Evolutionary conservation across 805 yeast genomes (phyloP).

Genomic region (Candida tibetensis): DNA sequence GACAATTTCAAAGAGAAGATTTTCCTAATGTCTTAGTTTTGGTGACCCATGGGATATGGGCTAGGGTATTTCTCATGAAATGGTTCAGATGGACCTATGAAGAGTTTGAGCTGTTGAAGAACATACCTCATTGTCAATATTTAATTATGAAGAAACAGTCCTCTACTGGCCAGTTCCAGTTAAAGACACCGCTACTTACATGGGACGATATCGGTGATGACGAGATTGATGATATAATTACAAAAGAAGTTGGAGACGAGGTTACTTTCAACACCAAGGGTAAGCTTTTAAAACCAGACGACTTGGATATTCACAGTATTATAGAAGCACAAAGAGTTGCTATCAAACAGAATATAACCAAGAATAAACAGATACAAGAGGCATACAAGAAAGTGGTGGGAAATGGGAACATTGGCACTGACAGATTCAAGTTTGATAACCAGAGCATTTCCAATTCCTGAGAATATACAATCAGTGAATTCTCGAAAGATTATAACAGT

Average conservation of each 20-base stretch:
- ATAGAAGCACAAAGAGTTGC: slow-evolving; percentile 38
- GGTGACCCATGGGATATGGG: slow-evolving; percentile 94
- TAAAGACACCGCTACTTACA: slow-evolving; percentile 61
- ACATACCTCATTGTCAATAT: slow-evolving; percentile 82
- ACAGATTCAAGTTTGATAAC: slow-evolving; percentile 21
- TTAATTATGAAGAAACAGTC: slow-evolving; percentile 68
- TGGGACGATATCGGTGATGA: slow-evolving; percentile 63
- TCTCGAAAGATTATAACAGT: no score
- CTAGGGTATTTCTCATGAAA: slow-evolving; percentile 87
- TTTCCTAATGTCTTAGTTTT: slow-evolving; percentile 81
- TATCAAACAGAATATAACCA: slow-evolving; percentile 35
- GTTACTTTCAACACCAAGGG: slow-evolving; percentile 35
- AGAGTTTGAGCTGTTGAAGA: slow-evolving; percentile 76
- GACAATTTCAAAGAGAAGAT: slow-evolving; percentile 68
- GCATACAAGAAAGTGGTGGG: slow-evolving; percentile 24
- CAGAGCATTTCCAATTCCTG: slow-evolving; percentile 26
- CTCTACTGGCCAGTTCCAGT: slow-evolving; percentile 48
- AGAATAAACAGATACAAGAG: slow-evolving; percentile 42
- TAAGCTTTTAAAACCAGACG: slow-evolving; percentile 31
- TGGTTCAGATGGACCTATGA: slow-evolving; percentile 95
- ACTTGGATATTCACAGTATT: slow-evolving; percentile 37
- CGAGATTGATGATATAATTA: slow-evolving; percentile 36
- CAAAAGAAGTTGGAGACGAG: slow-evolving; percentile 36
- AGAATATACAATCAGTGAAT: no score
- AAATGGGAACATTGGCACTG: not conserved